Base-by-base conservation (phyloP, 139 green algal genomes). In the Mesostigma viride region DNA sequence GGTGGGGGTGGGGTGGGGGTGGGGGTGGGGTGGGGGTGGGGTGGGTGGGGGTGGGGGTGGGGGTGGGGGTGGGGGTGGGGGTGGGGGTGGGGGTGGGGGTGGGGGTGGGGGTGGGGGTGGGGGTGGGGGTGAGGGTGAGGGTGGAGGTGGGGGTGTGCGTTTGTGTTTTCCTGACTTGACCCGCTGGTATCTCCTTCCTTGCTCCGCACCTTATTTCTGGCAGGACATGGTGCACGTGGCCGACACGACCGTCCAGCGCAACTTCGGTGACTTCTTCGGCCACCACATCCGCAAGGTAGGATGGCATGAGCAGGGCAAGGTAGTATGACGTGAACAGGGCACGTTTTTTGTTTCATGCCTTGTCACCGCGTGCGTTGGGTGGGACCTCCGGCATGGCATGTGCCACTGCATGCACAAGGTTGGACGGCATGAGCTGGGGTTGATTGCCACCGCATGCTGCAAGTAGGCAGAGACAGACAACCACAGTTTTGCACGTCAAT, bases 201-300 rank as follows among this genome's bases (percentile, higher is more conserved):
- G 14, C 14, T 53, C 64, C 24, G 63, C 53, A 14, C 58, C 24
- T 62, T 62, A 30, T 62, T 8, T 27, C 24, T 22, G 14, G 4
- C 70, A 76, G 70, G 70, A 76, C 33, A 68, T 76, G 30, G 33
- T 76, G 11, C 70, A 76, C 5, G 65, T 76, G 30, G 66, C 36
- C 3, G 70, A 76, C 8, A 32, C 32, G 32, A 71, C 64, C 14
- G 27, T 11, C 31, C 61, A 33, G 8, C 27, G 65, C 31, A 34
- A 66, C 5, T 72, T 73, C 31, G 70, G 70, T 36, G 70, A 76
- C 64, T 73, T 70, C 51, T 76, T 76, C 58, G 35, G 68, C 20
- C 46, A 35, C n/a, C 45, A 76, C 65, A 74, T 76, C 30, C n/a
- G 35, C 11, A 76, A 68, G 70, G 70, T 74, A 68, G n/a, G n/a